Conservation (phyloP, 2,329 filamentous ascomycete genomes). For the Lecanosticta acicola region DNA sequence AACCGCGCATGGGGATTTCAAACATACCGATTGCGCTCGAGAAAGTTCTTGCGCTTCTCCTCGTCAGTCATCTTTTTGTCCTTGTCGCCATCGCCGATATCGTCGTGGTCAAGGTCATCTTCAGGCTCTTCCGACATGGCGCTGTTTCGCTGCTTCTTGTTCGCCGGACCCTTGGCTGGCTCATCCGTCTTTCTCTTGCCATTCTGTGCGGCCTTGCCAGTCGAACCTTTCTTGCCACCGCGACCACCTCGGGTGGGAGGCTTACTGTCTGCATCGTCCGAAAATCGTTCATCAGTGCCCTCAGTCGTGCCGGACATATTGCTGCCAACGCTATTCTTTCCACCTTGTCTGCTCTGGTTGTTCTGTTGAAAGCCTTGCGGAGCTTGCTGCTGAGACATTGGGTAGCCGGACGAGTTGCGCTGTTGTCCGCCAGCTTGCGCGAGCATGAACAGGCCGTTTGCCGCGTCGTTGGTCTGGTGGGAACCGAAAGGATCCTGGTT, state of each 20-base stretch:
- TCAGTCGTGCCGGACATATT: constrained; percentile 49
- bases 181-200: constrained; percentile 77
- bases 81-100: constrained; percentile 44
- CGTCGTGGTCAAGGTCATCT: constrained; percentile 46
- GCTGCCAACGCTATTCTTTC: constrained; percentile 51
- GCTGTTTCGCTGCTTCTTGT: constrained; percentile 67
- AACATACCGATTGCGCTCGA: constrained; percentile 89
- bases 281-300: constrained; percentile 56
- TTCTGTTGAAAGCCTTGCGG: constrained; percentile 45
- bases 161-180: constrained; percentile 56
- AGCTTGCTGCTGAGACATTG: constrained; percentile 37
- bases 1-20: too few species aligned
- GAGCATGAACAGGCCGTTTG: constrained; percentile 87
- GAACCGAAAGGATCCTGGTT: constrained; percentile 67
- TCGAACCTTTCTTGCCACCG: constrained; percentile 61
- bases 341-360: constrained; percentile 31
- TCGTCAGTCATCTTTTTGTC: constrained; percentile 93
- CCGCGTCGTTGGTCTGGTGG: constrained; percentile 86
- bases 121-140: constrained; percentile 46
- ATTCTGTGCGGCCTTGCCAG: constrained; percentile 49
- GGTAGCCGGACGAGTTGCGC: constrained; percentile 44
- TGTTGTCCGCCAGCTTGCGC: constrained; percentile 63
- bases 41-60: constrained; percentile 96
- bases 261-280: constrained; percentile 63
- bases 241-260: constrained; percentile 57